These are phyloP conservation scores for Septoria petroselini DNA, from an alignment of 2,329 filamentous ascomycete genomes.

Conservation along the genomic window DNA sequence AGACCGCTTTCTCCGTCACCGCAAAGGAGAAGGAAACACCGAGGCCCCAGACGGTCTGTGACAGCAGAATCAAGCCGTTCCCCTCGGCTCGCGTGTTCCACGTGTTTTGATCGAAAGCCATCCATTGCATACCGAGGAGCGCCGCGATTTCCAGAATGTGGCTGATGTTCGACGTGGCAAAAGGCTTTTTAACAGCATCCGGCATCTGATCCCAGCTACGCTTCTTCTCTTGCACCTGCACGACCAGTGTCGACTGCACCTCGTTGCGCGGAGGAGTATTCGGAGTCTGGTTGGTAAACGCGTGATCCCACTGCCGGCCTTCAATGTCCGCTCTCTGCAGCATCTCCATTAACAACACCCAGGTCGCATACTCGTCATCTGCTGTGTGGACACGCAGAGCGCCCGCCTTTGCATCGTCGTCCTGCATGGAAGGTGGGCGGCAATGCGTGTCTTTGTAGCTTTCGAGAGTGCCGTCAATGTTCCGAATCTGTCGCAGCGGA, in stretches of 20 bases:
- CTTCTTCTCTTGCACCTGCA: conserved; percentile 15
- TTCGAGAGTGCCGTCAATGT: conserved; percentile 2
- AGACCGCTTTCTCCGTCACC: conserved; percentile 4
- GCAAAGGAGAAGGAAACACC: conserved; percentile 13
- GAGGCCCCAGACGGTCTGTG: conserved; percentile 9
- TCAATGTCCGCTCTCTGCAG: conserved; percentile 15
- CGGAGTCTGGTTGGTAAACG: neutral
- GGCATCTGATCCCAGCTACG: conserved; percentile 22
- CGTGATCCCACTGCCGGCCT: conserved; percentile 9
- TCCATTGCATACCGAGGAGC: conserved; percentile 14
- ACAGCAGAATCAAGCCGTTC: conserved; percentile 15
- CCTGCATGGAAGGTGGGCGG: conserved; percentile 1
- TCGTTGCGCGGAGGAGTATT: neutral
- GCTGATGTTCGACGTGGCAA: conserved; percentile 13
- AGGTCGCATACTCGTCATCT: conserved; percentile 15
- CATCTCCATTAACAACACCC: conserved; percentile 14
- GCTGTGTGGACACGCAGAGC: conserved; percentile 10
- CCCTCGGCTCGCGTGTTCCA: conserved; percentile 16
- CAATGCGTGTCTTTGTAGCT: conserved; percentile 10
- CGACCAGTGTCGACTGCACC: conserved; percentile 4
- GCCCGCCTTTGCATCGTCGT: conserved; percentile 5
- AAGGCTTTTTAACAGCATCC: conserved; percentile 13
- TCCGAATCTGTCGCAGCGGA: neutral
- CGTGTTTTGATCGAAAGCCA: conserved; percentile 9
- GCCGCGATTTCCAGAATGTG: conserved; percentile 19